Percentiles rank a stretch among this genome's conserved stretches.
Evolutionary conservation across 805 yeast species (phyloP).

Genomic region (Zygotorulaspora danielsina): DNA sequence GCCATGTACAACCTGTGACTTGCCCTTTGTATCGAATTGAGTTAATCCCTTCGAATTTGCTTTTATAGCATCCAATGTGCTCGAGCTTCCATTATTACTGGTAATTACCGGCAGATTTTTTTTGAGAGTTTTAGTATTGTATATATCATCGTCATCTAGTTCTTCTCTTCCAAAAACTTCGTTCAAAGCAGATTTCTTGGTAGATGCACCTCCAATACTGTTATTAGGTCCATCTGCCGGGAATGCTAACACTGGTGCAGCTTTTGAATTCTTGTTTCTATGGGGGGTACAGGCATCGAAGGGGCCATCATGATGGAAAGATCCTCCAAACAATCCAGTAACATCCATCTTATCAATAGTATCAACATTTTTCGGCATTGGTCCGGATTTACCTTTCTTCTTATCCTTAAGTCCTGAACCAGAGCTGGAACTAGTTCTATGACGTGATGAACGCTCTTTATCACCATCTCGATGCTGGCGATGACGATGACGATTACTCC

Average conservation of each 20-base stretch:
- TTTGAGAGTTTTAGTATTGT: conserved; percentile 7
- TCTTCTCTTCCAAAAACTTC: conserved; percentile 67
- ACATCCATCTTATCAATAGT: conserved; percentile 95
- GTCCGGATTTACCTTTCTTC: conserved; percentile 42
- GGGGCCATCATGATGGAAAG: conserved; percentile 98
- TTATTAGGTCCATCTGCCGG: conserved; percentile 94
- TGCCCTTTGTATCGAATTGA: conserved; percentile 66
- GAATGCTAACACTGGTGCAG: conserved; percentile 93
- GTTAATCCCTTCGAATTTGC: conserved; percentile 47
- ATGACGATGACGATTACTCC: conserved; percentile 16
- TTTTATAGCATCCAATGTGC: conserved; percentile 43
- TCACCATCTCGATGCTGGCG: conserved; percentile 18
- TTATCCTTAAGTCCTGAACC: conserved; percentile 17
- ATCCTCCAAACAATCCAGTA: conserved; percentile 88
- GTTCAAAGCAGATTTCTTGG: conserved; percentile 61
- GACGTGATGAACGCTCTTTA: conserved; percentile 25
- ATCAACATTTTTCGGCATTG: conserved; percentile 70
- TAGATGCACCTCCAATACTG: conserved; percentile 66
- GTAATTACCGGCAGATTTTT: conserved; percentile 4
- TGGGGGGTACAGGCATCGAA: conserved; percentile 98
- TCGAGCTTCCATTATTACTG: conserved; percentile 14
- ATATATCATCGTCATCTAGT: conserved; percentile 44
- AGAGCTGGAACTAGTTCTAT: conserved; percentile 11
- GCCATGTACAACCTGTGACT: conserved; percentile 78
- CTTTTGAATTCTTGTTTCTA: conserved; percentile 69